Percentiles rank a stretch among this genome's conserved stretches.
phyloP scores from a whole-genome alignment of 495 filamentous ascomycete genomes.

The Aspergillus indologenus region DNA sequence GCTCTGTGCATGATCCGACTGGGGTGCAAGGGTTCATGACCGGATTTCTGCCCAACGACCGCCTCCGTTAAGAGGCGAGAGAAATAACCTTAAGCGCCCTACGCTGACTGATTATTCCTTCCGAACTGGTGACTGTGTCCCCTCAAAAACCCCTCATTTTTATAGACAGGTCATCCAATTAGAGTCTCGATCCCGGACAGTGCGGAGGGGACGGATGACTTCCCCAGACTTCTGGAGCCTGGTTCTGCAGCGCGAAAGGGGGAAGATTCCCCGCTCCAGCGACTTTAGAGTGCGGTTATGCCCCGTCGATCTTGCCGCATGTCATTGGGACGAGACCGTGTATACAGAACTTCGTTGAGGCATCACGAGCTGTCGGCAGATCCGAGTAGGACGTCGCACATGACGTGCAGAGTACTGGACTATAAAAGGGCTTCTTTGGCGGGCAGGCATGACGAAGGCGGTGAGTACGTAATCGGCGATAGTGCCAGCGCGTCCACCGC shows the following conservation, averaged over 20 bases:
- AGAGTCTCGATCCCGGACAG: background rate
- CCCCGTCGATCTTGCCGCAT: background rate
- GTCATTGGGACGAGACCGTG: no score
- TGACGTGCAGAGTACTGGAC: background rate
- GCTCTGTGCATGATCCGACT: background rate
- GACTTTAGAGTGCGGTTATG: background rate
- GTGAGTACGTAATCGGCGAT: constrained; percentile 20
- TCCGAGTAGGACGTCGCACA: background rate
- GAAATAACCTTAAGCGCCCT: background rate
- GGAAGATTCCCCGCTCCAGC: background rate
- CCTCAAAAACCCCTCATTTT: background rate
- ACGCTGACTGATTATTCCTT: background rate
- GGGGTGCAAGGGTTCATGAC: background rate
- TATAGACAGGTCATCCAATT: background rate
- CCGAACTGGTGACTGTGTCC: background rate
- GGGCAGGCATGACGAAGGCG: background rate
- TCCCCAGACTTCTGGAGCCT: background rate
- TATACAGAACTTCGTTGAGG: no score
- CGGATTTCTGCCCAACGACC: background rate
- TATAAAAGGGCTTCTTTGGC: background rate
- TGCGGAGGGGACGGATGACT: background rate
- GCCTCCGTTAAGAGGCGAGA: no score
- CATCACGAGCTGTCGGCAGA: background rate
- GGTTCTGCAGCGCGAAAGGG: background rate
- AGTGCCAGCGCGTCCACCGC: constrained; percentile 8